Percentiles rank a stretch among this genome's conserved stretches.
Conservation (phyloP, 2,329 filamentous ascomycete genomes). For the Cladosporium velox region DNA sequence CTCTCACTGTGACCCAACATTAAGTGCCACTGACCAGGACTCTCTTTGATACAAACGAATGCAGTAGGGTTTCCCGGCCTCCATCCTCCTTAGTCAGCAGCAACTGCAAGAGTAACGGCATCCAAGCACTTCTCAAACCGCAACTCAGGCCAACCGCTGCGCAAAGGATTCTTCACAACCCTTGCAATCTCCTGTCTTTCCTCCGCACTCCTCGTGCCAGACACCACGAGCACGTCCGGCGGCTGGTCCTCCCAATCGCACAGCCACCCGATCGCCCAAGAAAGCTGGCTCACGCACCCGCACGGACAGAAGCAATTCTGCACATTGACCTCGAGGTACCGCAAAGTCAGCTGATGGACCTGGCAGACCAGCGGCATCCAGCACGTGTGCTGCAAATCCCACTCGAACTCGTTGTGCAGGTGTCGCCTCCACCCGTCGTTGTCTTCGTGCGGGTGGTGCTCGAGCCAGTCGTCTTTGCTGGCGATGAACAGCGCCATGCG, state of each 20-base stretch:
- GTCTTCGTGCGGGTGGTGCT: background rate
- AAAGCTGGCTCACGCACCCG: constrained; percentile 12
- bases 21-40: background rate
- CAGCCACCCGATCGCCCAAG: constrained; percentile 17
- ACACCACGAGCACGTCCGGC: constrained; percentile 18
- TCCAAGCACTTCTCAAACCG: constrained; percentile 17
- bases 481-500: constrained; percentile 14
- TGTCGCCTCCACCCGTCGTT: constrained; percentile 4
- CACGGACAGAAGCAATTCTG: constrained; percentile 21
- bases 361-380: constrained; percentile 19
- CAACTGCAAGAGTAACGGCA: background rate
- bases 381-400: constrained; percentile 19
- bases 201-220: constrained; percentile 3
- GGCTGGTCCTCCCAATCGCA: constrained; percentile 18
- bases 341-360: constrained; percentile 10
- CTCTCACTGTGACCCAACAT: background rate
- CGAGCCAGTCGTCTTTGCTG: constrained; percentile 10
- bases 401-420: constrained; percentile 18
- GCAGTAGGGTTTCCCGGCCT: rapidly evolving
- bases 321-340: constrained; percentile 16
- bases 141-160: background rate
- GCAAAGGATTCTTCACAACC: constrained; percentile 5
- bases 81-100: background rate
- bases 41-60: background rate
- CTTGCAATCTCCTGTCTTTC: constrained; percentile 14